A percentile compares a stretch with the other conserved stretches of the same genome.
Evolutionary conservation across 2,329 filamentous ascomycete genomes (phyloP).

Genomic region (Diaporthe australafricana): DNA sequence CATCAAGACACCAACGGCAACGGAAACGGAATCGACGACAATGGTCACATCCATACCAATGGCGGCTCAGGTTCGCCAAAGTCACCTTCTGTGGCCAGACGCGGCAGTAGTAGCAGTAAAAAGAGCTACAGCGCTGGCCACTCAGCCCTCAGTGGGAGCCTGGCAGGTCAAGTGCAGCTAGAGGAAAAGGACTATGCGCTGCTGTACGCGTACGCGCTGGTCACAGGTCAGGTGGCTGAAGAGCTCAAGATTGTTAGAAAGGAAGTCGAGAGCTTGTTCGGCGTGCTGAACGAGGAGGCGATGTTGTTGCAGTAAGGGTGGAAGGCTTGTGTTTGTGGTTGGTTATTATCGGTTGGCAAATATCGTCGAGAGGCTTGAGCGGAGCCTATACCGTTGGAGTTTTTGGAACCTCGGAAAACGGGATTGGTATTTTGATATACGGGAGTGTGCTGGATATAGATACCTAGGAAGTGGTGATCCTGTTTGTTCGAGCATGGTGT

Average conservation of each 20-base stretch:
- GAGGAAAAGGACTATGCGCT: slow-evolving; percentile 89
- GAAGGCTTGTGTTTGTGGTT: not conserved
- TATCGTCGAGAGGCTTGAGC: not conserved
- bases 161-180: slow-evolving; percentile 53
- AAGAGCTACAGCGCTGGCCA: slow-evolving; percentile 40
- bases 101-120: slow-evolving; percentile 27
- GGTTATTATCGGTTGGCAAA: not conserved
- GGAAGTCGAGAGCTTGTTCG: slow-evolving; percentile 73
- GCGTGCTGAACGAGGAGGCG: slow-evolving; percentile 70
- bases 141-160: slow-evolving; percentile 41
- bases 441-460: slow-evolving; percentile 12
- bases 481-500: slow-evolving; percentile 29
- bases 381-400: not conserved
- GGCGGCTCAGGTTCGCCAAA: not conserved
- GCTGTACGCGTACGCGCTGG: slow-evolving; percentile 87
- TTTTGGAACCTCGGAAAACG: not conserved
- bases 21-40: not conserved
- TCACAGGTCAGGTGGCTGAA: slow-evolving; percentile 74
- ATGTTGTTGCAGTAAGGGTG: slow-evolving; percentile 63
- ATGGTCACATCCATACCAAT: not conserved
- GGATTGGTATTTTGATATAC: not conserved
- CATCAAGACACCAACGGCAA: not conserved
- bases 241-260: slow-evolving; percentile 70
- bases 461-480: slow-evolving; percentile 2
- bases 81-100: not conserved